phyloP scores from a whole-genome alignment of 345 rosid species.

The Gossypium arboreum region DNA sequence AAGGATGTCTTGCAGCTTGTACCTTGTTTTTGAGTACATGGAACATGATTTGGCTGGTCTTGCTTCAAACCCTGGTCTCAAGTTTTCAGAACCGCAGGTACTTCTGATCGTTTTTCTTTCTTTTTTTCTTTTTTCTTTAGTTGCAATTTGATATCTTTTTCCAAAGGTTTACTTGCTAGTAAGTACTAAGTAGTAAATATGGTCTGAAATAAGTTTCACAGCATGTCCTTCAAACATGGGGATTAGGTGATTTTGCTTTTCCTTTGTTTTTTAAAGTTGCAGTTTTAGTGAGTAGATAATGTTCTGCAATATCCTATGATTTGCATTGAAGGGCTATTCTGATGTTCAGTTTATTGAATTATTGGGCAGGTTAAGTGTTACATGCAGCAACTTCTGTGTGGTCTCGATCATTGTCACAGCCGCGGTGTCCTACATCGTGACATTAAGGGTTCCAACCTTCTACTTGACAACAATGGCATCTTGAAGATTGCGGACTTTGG shows the following conservation, averaged over 20 bases:
- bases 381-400: slow-evolving; percentile 76
- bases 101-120: background rate
- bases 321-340: background rate
- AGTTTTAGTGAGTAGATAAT: background rate
- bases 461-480: slow-evolving; percentile 84
- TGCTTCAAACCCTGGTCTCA: slow-evolving; percentile 83
- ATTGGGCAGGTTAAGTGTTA: slow-evolving; percentile 84
- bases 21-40: slow-evolving; percentile 98
- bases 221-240: background rate
- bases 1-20: slow-evolving; percentile 98
- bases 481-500: slow-evolving; percentile 97
- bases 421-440: slow-evolving; percentile 94
- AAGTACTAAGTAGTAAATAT: background rate
- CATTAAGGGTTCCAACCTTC: slow-evolving; percentile 94
- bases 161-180: background rate
- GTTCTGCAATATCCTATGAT: background rate
- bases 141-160: slow-evolving; percentile 12
- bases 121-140: background rate
- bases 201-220: background rate
- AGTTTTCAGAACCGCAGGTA: slow-evolving; percentile 93
- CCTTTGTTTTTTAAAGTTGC: background rate
- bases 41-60: slow-evolving; percentile 98
- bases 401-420: slow-evolving; percentile 96
- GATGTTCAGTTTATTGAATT: background rate
- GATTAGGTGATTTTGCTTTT: background rate